Evolutionary conservation across 1,139 yeast species (phyloP).

Genomic region (Diutina mesorugosa): DNA sequence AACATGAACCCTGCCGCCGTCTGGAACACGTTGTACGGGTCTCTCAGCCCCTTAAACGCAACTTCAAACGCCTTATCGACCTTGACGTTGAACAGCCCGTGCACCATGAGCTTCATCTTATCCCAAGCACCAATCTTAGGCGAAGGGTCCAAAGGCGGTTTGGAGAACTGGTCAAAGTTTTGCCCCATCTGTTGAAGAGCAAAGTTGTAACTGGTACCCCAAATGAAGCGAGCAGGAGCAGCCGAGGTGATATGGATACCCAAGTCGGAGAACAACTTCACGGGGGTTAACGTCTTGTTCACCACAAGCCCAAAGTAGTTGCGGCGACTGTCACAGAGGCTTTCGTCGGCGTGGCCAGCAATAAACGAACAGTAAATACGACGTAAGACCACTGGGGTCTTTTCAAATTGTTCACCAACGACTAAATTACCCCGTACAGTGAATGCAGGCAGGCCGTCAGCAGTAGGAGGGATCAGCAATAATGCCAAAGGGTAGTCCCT

Average conservation of each 20-base stretch:
- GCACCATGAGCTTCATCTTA: slow-evolving; percentile 34
- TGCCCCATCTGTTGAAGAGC: slow-evolving; percentile 74
- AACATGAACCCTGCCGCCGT: slow-evolving; percentile 28
- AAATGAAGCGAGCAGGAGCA: slow-evolving; percentile 55
- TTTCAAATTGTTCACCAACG: slow-evolving; percentile 31
- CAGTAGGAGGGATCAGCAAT: slow-evolving; percentile 20
- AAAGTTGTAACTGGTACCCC: slow-evolving; percentile 83
- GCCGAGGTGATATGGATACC: slow-evolving; percentile 41
- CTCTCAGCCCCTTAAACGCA: slow-evolving; percentile 34
- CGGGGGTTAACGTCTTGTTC: slow-evolving; percentile 66
- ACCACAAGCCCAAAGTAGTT: slow-evolving; percentile 27
- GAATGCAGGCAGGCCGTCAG: slow-evolving; percentile 15
- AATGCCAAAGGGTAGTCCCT: slow-evolving; percentile 63
- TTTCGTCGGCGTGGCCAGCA: not conserved
- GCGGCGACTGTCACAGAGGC: not conserved
- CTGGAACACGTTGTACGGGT: slow-evolving; percentile 30
- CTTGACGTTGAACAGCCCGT: slow-evolving; percentile 27
- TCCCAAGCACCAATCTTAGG: slow-evolving; percentile 49
- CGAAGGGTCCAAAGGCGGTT: slow-evolving; percentile 62
- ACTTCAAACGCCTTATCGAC: slow-evolving; percentile 28
- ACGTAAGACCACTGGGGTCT: not conserved
- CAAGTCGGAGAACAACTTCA: slow-evolving; percentile 59
- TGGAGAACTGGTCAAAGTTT: slow-evolving; percentile 73
- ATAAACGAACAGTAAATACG: slow-evolving; percentile 1
- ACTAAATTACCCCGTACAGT: slow-evolving; percentile 33